Percentiles rank a stretch among this genome's conserved stretches.
phyloP scores from a whole-genome alignment of 139 green algal genomes.

The Picochlorum costavermella region DNA sequence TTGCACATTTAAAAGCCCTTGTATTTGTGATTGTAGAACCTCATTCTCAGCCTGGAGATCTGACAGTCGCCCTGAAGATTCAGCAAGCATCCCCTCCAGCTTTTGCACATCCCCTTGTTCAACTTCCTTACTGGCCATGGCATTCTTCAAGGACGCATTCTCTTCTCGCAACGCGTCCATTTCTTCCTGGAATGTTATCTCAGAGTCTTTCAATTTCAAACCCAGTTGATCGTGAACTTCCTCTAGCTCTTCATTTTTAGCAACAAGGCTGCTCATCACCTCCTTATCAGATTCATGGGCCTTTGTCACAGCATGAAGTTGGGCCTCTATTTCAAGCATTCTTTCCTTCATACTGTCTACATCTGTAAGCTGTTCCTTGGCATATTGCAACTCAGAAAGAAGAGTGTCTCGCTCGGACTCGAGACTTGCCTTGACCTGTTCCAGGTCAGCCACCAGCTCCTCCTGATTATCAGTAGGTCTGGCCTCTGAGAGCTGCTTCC shows the following conservation, averaged over 20 bases:
- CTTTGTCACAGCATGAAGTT: constrained; percentile 5
- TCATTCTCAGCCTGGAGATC: neutral
- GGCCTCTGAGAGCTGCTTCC: neutral
- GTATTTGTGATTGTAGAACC: neutral
- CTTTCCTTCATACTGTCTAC: neutral
- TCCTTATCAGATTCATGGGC: neutral
- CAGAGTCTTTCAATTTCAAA: too few relatives aligned
- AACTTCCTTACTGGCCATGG: neutral
- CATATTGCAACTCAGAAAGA: neutral
- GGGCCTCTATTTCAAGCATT: neutral
- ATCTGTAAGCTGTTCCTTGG: neutral
- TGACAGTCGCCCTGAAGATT: constrained; percentile 1
- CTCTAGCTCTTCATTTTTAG: neutral
- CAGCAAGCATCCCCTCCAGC: constrained; percentile 4
- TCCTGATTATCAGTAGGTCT: neutral
- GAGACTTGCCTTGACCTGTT: neutral
- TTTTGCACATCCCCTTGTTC: neutral
- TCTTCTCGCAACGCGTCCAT: constrained; percentile 9
- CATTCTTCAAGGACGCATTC: neutral
- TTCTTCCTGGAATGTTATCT: constrained; percentile 5
- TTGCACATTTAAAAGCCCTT: neutral
- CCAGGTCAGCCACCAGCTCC: too few relatives aligned
- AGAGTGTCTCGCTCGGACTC: neutral
- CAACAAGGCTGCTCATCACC: neutral
- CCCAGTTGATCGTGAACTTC: neutral